These are phyloP conservation scores for Penicillium maclennaniae DNA, from an alignment of 495 filamentous ascomycete species.

Conservation along the genomic window DNA sequence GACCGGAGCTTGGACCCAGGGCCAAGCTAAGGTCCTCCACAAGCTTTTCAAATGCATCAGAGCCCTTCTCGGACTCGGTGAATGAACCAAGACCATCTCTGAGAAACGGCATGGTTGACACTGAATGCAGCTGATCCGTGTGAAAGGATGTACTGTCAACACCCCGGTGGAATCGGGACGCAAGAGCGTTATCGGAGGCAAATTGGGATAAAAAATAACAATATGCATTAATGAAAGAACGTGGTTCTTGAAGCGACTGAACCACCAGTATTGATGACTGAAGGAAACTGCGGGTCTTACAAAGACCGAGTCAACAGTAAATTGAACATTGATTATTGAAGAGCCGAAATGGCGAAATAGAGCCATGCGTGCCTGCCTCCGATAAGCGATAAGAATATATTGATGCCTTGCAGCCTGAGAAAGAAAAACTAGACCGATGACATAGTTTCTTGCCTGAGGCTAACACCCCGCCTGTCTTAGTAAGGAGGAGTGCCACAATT, in stretches of 20 bases:
- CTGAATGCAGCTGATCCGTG: background rate
- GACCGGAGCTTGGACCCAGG: conserved; percentile 73
- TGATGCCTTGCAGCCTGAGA: conserved; percentile 1
- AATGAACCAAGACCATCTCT: conserved; percentile 11
- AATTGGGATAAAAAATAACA: conserved; percentile 1
- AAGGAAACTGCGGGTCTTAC: too few species aligned
- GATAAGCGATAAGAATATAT: conserved; percentile 26
- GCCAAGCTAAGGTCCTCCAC: conserved; percentile 66
- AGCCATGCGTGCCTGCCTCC: background rate
- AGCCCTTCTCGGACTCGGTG: conserved; percentile 4
- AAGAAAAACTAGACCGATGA: conserved; percentile 9
- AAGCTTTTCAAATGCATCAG: conserved; percentile 63
- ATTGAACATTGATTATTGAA: background rate
- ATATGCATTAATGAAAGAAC: background rate
- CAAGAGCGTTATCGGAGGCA: conserved; percentile 16
- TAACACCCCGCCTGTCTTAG: conserved; percentile 27
- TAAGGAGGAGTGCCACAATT: conserved; percentile 31
- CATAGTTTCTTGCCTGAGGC: conserved; percentile 29
- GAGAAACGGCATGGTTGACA: conserved; percentile 34
- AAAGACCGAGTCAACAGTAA: background rate
- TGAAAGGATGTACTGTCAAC: background rate
- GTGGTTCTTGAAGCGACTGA: background rate
- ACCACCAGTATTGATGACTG: background rate
- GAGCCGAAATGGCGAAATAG: conserved; percentile 3
- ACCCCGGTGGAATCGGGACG: background rate